These are phyloP conservation scores for Aureobasidium sp. DNA, from an alignment of 2,329 filamentous ascomycete species.

Conservation along the genomic window DNA sequence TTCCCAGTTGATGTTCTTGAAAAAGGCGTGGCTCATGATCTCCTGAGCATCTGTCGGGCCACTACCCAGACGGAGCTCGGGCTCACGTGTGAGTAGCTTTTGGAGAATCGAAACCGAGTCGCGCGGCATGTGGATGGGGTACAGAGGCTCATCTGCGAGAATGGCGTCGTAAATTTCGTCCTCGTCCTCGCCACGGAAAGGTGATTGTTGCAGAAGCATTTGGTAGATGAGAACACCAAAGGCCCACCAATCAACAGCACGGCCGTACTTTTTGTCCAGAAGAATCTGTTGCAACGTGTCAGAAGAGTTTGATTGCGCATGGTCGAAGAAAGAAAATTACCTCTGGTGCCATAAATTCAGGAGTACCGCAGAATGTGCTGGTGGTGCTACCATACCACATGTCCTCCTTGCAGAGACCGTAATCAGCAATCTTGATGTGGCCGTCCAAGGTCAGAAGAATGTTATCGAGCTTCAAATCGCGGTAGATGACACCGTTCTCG, in stretches of 20 bases:
- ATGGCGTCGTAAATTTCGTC: slow-evolving; percentile 99
- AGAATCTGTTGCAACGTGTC: slow-evolving; percentile 59
- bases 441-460: slow-evolving; percentile 91
- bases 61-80: slow-evolving; percentile 83
- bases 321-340: slow-evolving; percentile 39
- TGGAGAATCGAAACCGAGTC: slow-evolving; percentile 97
- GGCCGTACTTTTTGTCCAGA: slow-evolving; percentile 95
- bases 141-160: slow-evolving; percentile 91
- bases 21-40: slow-evolving; percentile 98
- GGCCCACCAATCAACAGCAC: slow-evolving; percentile 98
- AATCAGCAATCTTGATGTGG: slow-evolving; percentile 98
- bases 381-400: slow-evolving; percentile 99
- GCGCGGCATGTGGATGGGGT: slow-evolving; percentile 97
- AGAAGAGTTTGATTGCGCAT: slow-evolving; percentile 23
- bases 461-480: slow-evolving; percentile 74
- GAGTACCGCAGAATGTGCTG: slow-evolving; percentile 98
- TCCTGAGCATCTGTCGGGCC: slow-evolving; percentile 96
- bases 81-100: slow-evolving; percentile 92
- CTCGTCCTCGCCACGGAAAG: slow-evolving; percentile 97
- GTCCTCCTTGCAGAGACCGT: slow-evolving; percentile 97
- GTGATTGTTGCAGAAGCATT: slow-evolving; percentile 97
- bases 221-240: slow-evolving; percentile 99
- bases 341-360: slow-evolving; percentile 98
- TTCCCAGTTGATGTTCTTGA: slow-evolving; percentile 96
- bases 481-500: slow-evolving; percentile 97